Conservation (phyloP, 176 grass and related monocot species). For the Ensete ventricosum region DNA sequence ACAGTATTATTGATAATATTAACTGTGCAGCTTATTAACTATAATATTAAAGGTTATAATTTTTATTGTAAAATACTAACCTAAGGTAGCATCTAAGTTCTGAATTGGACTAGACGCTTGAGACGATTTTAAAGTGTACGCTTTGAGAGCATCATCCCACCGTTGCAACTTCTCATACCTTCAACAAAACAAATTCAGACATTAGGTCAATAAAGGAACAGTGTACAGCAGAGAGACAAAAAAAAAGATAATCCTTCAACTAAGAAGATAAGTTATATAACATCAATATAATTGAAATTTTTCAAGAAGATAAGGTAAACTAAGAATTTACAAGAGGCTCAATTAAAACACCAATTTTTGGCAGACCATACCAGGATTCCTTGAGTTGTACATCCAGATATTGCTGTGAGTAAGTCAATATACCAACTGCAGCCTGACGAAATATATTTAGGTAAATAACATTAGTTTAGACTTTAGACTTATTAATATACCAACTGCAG, state of each 20-base stretch:
- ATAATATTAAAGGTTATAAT: neutral
- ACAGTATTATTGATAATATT: neutral
- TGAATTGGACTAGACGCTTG: conserved; percentile 64
- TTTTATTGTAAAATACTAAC: conserved; percentile 23
- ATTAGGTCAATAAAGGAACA: conserved; percentile 4
- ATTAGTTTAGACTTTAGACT: neutral
- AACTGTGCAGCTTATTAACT: neutral
- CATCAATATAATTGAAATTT: neutral
- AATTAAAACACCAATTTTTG: conserved; percentile 15
- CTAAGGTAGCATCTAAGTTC: conserved; percentile 86
- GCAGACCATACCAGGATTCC: conserved; percentile 82
- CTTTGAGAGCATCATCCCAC: conserved; percentile 92
- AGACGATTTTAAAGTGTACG: conserved; percentile 82
- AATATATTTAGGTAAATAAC: conserved; percentile 4
- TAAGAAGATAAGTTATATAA: neutral
- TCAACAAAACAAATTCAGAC: conserved; percentile 22
- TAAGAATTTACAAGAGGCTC: neutral
- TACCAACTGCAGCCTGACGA: conserved; percentile 86
- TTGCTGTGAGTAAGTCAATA: conserved; percentile 92
- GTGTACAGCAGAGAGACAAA: neutral
- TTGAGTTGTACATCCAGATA: conserved; percentile 88
- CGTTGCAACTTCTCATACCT: conserved; percentile 98
- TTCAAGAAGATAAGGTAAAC: neutral
- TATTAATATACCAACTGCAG: too few species aligned
- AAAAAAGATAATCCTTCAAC: neutral